Evolutionary conservation across 2,329 filamentous ascomycete genomes (phyloP).

Genomic region (Diplodia scrobiculata): DNA sequence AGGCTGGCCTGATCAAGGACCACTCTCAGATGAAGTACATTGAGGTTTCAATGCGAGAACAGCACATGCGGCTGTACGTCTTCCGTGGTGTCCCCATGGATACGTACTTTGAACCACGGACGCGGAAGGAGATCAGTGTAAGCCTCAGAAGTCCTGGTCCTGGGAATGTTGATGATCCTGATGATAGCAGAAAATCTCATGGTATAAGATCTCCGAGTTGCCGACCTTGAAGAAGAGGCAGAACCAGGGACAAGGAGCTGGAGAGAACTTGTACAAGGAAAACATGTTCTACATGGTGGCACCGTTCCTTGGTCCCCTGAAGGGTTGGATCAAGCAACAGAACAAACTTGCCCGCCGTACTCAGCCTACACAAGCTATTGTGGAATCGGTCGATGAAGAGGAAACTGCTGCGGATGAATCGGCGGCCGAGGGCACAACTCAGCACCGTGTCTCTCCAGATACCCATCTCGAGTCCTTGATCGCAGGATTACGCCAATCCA

Average conservation of each 20-base stretch:
- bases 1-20: constrained; percentile 71
- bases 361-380: constrained; percentile 32
- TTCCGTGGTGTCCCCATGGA: constrained; percentile 87
- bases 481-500: constrained; percentile 39
- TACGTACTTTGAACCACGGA: constrained; percentile 83
- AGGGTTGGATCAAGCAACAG: constrained; percentile 88
- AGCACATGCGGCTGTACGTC: constrained; percentile 89
- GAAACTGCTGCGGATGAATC: constrained; percentile 36
- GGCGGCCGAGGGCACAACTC: constrained; percentile 35
- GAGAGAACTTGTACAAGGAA: constrained; percentile 62
- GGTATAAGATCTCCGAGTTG: constrained; percentile 88
- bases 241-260: constrained; percentile 59
- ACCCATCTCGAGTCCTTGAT: constrained; percentile 39
- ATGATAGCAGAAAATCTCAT: constrained; percentile 69
- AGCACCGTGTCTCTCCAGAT: constrained; percentile 30
- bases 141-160: background rate
- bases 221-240: constrained; percentile 73
- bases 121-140: constrained; percentile 89
- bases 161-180: constrained; percentile 30
- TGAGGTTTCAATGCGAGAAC: constrained; percentile 85
- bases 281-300: constrained; percentile 99
- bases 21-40: constrained; percentile 76
- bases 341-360: constrained; percentile 68
- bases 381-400: constrained; percentile 36
- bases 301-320: constrained; percentile 81